These are phyloP conservation scores for baker's yeast (Saccharomyces cerevisiae) DNA, from an alignment of 805 yeast species.

Conservation along the genomic window DNA sequence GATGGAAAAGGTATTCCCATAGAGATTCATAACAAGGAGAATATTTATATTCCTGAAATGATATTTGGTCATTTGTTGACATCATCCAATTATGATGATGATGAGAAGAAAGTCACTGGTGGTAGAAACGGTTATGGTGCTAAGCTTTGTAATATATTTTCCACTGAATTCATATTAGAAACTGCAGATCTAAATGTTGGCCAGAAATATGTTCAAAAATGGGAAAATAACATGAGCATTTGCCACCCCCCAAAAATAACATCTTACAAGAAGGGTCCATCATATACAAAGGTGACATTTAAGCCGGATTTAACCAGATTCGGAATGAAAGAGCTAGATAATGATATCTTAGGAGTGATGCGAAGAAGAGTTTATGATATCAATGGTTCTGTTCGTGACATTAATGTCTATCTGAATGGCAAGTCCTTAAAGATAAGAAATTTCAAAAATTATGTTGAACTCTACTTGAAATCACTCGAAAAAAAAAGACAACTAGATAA, in stretches of 20 bases:
- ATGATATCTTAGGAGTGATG: conserved; percentile 73
- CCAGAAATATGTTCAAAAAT: conserved; percentile 65
- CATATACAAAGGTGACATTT: conserved; percentile 81
- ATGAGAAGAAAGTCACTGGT: conserved; percentile 92
- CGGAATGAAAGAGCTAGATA: conserved; percentile 76
- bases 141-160: conserved; percentile 90
- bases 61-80: conserved; percentile 93
- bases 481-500: conserved; percentile 35
- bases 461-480: conserved; percentile 74
- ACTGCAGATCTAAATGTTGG: conserved; percentile 71
- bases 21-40: conserved; percentile 85
- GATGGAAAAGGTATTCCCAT: conserved; percentile 95
- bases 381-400: conserved; percentile 85
- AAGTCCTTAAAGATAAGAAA: conserved; percentile 57
- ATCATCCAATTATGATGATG: conserved; percentile 91
- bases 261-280: conserved; percentile 44
- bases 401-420: conserved; percentile 72
- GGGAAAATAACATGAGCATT: conserved; percentile 80
- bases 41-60: conserved; percentile 89
- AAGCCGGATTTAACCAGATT: conserved; percentile 81
- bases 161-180: conserved; percentile 77
- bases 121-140: conserved; percentile 99
- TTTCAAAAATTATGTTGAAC: conserved; percentile 81
- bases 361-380: conserved; percentile 91
- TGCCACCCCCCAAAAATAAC: conserved; percentile 70